Conservation (phyloP, 176 grass and related monocot genomes). For the Carex kokanica region DNA sequence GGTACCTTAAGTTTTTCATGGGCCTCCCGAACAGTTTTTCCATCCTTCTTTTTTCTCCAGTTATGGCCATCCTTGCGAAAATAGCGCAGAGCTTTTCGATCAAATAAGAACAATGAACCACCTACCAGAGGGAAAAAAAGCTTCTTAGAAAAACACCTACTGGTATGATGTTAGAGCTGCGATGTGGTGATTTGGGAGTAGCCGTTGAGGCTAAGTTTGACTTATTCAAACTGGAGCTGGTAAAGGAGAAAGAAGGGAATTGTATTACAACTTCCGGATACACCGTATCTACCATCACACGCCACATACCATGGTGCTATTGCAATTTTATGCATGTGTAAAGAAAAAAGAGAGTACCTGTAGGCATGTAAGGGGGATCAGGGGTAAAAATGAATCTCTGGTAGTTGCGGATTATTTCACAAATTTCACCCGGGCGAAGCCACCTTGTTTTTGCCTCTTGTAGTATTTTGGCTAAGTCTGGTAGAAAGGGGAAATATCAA, state of each 20-base stretch:
- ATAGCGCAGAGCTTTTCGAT: conserved; percentile 68
- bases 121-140: conserved; percentile 24
- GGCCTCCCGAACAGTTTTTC: conserved; percentile 72
- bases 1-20: conserved; percentile 74
- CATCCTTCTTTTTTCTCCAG: conserved; percentile 81
- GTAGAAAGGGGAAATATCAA: not conserved
- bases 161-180: not conserved
- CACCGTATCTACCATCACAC: not conserved
- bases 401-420: conserved; percentile 47
- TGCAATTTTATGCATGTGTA: not conserved
- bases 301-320: not conserved
- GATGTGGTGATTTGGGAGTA: no score
- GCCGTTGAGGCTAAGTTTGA: no score
- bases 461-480: conserved; percentile 43
- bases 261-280: not conserved
- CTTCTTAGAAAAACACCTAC: not conserved
- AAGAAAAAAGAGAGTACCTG: conserved; percentile 20
- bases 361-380: conserved; percentile 44
- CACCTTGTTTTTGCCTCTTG: conserved; percentile 42
- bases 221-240: no score
- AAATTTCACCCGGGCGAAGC: conserved; percentile 51
- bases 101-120: conserved; percentile 67
- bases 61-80: conserved; percentile 75
- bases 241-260: no score
- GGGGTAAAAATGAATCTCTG: conserved; percentile 34